Evolutionary conservation across 345 rosid genomes (phyloP), one percentile per base, ranked within the genome.

Genomic region (Clausena lansium): DNA sequence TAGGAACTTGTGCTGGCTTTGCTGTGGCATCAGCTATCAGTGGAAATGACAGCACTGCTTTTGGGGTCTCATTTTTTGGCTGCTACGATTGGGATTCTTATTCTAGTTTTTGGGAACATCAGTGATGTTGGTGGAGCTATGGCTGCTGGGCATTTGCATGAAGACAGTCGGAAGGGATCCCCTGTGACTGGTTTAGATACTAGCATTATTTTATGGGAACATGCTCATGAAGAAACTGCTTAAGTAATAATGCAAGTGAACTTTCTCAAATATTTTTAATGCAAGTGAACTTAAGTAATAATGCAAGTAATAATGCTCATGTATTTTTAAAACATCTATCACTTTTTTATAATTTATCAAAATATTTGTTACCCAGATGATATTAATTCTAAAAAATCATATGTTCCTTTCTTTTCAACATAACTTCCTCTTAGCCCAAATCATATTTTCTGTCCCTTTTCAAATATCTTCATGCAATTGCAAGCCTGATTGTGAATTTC

Each of bases 51-150:
- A 60, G 84, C 28, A 76, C 84, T 67, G 76, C 85, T 20, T 86
- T 87, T n/a, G 84, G 86, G 17, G 79, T 83, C 4, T 81, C 90
- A 1, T 87, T 89, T 64, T n/a, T 68, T 11, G 47, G 47, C 81
- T 0, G 86, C 85, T 2, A 41, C 80, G 9, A 35, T 62, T 0
- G 92, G 90, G 1, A 59, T 76, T 2, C 71, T 87, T 47, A 61
- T 86, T 62, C 75, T 89, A 50, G 81, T 87, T 9, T 91, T 85
- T 20, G 89, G 85, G 22, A 89, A 86, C 38, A 80, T 89, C 1
- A 89, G 92, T 66, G 91, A 87, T 54, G 69, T 83, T 19, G 88
- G 82, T 1, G 92, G 92, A 73, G 91, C 90, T 1, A 54, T 77
- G 66, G 89, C 85, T 65, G 91, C 91, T 2, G 86, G 87, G 74